Evolutionary conservation across 2,329 filamentous ascomycete genomes (phyloP), one percentile per base, ranked within the genome.

Genomic region (Cryphonectria parasitica): DNA sequence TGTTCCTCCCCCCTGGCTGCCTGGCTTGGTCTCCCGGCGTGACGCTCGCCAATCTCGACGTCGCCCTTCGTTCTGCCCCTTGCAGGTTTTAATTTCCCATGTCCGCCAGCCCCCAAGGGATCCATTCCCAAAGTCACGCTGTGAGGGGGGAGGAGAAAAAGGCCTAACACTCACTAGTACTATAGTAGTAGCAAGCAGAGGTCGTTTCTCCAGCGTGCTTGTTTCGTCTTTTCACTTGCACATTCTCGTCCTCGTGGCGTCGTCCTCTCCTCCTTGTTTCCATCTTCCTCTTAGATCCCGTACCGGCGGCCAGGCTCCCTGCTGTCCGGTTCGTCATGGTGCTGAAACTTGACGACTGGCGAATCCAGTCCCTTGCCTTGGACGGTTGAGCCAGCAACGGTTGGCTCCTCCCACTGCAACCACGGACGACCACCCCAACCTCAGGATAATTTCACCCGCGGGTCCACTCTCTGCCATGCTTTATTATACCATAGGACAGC

Each of bases 41-140:
- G 65, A 56, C 69, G 60, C 70, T 72, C 71, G 36, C 71, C 68
- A 72, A 72, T 72, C 65, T 72, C 65, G 64, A 52, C 65, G 56
- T 22, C 41, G 62, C 41, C 41, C 43, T 64, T 64, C 25, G n/a
- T n/a, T 34, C 56, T 34, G 52, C 25, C 41, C 71, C 64, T 58
- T 52, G 65, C 71, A 68, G 62, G 19, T 22, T 54, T 34, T 49
- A 15, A 28, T 67, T 39, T 56, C 61, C 39, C 68, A 45, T 54
- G 34, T n/a, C 56, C 34, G 64, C 64, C 61, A 39, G 61, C 63
- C 28, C n/a, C 63, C 63, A 64, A 49, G 25, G 63, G 63, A 52
- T 22, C 63, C 63, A 64, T 64, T 8, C 13, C 13, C 63, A 64
- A 52, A 15, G 63, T n/a, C 28, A 52, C 41, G 25, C 15, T 64